Conservation (phyloP, 2,329 filamentous ascomycete genomes). For the Apiospora phragmitis region DNA sequence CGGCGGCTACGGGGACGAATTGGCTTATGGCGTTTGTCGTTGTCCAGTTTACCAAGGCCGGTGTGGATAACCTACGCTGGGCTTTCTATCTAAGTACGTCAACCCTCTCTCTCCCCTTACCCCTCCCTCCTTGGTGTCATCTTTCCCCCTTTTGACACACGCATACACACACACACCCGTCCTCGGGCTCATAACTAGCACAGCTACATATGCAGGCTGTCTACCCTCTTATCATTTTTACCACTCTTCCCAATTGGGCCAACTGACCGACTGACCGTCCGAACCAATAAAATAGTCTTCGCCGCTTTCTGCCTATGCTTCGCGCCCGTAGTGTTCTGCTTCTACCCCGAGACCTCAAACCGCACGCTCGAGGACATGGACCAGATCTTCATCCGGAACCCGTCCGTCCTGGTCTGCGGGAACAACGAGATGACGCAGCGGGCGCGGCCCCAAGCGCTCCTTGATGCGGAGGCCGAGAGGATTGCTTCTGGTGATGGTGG, state of each 20-base stretch:
- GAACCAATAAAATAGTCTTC: slow-evolving; percentile 24
- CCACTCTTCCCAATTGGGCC: too few relatives aligned
- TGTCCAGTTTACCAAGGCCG: slow-evolving; percentile 45
- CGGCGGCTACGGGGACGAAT: slow-evolving; percentile 45
- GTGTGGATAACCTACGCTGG: slow-evolving; percentile 41
- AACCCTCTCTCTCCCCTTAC: not conserved
- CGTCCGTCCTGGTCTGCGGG: slow-evolving; percentile 22
- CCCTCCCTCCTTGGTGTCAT: not conserved
- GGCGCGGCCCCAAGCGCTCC: slow-evolving; percentile 19
- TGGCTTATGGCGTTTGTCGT: slow-evolving; percentile 45
- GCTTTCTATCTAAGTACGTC: slow-evolving; percentile 42
- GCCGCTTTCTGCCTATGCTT: slow-evolving; percentile 25
- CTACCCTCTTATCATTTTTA: too few relatives aligned
- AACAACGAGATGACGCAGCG: slow-evolving; percentile 23
- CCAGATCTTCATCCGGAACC: slow-evolving; percentile 24
- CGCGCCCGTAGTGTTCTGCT: slow-evolving; percentile 42
- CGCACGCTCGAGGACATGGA: slow-evolving; percentile 53
- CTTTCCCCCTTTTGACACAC: not conserved
- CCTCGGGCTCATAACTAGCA: too few relatives aligned
- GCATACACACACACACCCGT: not conserved
- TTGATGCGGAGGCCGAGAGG: slow-evolving; percentile 21
- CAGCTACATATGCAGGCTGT: too few relatives aligned
- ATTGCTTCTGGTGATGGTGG: slow-evolving; percentile 9
- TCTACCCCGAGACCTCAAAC: slow-evolving; percentile 45
- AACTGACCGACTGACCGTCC: not conserved